phyloP scores from a whole-genome alignment of 768 basidiomycete genomes.

The Boletus bicolor region DNA sequence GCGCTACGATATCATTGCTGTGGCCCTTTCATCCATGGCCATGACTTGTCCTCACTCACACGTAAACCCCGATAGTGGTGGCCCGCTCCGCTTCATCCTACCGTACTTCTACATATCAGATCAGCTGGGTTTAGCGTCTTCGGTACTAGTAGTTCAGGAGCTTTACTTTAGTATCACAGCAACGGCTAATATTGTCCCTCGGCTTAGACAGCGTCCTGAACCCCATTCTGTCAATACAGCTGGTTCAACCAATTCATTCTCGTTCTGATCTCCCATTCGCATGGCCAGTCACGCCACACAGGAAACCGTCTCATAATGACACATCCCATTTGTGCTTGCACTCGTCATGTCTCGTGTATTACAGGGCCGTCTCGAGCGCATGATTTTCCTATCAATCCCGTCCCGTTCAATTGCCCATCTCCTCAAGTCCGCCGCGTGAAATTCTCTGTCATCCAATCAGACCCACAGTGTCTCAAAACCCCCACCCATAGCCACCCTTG shows the following conservation, averaged over 20 bases:
- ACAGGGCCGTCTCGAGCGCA: not conserved
- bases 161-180: constrained; percentile 6
- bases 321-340: constrained; percentile 1
- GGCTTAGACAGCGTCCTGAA: constrained; percentile 6
- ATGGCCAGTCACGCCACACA: constrained; percentile 17
- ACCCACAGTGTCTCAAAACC: constrained; percentile 15
- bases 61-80: constrained; percentile 27
- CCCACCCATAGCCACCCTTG: constrained; percentile 1
- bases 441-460: constrained; percentile 5
- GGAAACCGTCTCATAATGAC: constrained; percentile 22
- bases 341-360: constrained; percentile 7
- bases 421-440: constrained; percentile 20
- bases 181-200: constrained; percentile 16
- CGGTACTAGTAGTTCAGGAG: constrained; percentile 21
- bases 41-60: constrained; percentile 16
- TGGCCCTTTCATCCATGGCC: constrained; percentile 12
- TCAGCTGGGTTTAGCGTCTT: constrained; percentile 17
- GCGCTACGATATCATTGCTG: constrained; percentile 15
- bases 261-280: constrained; percentile 13
- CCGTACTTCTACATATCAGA: constrained; percentile 15
- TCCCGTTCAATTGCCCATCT: constrained; percentile 11
- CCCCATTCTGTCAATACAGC: constrained; percentile 20
- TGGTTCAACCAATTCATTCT: constrained; percentile 13
- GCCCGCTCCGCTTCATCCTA: constrained; percentile 7
- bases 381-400: constrained; percentile 7